These are phyloP conservation scores for Aphanomyces astaci DNA, from an alignment of 352 stramenopile species.

Conservation along the genomic window DNA sequence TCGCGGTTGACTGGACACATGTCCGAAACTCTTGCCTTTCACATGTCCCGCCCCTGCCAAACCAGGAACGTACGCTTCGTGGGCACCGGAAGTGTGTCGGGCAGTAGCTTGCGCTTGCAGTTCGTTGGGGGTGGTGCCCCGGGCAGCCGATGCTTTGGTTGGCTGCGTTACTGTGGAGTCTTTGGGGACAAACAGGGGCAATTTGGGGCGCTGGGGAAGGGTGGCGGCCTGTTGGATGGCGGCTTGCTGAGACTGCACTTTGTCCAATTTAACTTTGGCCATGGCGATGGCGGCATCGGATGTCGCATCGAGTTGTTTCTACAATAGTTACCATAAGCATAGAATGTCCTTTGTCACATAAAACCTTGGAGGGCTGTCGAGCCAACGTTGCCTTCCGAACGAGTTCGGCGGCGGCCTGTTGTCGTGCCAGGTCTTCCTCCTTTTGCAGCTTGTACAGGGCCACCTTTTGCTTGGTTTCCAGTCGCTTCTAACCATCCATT, in stretches of 20 bases:
- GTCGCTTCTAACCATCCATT: slow-evolving; percentile 35
- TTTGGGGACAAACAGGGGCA: background rate
- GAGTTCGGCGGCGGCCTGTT: background rate
- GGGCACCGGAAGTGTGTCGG: background rate
- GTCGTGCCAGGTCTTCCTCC: slow-evolving; percentile 43
- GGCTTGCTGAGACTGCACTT: background rate
- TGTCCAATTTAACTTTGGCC: slow-evolving; percentile 1
- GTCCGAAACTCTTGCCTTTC: slow-evolving; percentile 17
- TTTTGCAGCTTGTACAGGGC: slow-evolving; percentile 68
- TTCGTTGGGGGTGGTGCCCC: slow-evolving; percentile 6
- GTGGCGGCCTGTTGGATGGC: background rate
- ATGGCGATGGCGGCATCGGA: background rate
- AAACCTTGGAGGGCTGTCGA: slow-evolving; percentile 15
- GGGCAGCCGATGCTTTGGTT: slow-evolving; percentile 8
- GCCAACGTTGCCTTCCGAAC: background rate
- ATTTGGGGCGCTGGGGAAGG: background rate
- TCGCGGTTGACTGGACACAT: slow-evolving; percentile 17
- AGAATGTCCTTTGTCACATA: too few species aligned
- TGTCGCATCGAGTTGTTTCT: slow-evolving; percentile 5
- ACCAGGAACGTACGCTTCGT: slow-evolving; percentile 3
- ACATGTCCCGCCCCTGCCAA: slow-evolving; percentile 3
- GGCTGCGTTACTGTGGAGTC: background rate
- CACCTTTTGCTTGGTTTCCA: slow-evolving; percentile 73
- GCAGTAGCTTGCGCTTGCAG: background rate
- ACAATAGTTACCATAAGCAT: too few species aligned